Evolutionary conservation across 192 early-diverging fungal species (phyloP).

Genomic region (Mortierella hygrophila): DNA sequence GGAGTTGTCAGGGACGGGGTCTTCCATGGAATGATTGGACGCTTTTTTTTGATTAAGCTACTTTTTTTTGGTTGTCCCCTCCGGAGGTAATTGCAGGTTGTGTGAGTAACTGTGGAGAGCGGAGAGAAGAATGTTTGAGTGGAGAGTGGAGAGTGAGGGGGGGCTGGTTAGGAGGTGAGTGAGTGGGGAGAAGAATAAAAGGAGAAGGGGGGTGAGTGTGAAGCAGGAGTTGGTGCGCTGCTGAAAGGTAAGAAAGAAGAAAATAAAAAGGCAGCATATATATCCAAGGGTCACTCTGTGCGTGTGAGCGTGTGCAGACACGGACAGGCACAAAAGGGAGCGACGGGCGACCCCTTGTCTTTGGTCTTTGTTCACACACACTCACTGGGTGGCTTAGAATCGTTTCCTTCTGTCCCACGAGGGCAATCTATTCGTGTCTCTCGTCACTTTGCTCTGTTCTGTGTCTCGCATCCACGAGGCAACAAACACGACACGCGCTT

Average conservation of each 20-base stretch:
- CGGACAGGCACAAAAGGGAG: neutral
- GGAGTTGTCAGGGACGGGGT: neutral
- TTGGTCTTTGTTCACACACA: neutral
- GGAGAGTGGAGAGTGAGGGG: too few relatives aligned
- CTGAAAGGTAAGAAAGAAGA: neutral
- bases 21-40: constrained; percentile 7
- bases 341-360: neutral
- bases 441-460: too few relatives aligned
- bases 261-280: neutral
- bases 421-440: too few relatives aligned
- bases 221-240: neutral
- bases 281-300: too few relatives aligned
- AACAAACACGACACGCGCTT: too few relatives aligned
- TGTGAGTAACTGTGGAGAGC: neutral
- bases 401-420: too few relatives aligned
- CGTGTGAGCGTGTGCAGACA: too few relatives aligned
- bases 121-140: too few relatives aligned
- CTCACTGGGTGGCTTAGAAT: too few relatives aligned
- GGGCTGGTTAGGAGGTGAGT: too few relatives aligned
- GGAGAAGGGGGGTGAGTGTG: neutral
- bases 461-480: too few relatives aligned
- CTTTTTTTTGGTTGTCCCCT: neutral
- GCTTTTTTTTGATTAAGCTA: neutral
- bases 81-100: too few relatives aligned
- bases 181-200: neutral